Evolutionary conservation across 441 rosid species (phyloP).

Genomic region (Brassica hybrid): DNA sequence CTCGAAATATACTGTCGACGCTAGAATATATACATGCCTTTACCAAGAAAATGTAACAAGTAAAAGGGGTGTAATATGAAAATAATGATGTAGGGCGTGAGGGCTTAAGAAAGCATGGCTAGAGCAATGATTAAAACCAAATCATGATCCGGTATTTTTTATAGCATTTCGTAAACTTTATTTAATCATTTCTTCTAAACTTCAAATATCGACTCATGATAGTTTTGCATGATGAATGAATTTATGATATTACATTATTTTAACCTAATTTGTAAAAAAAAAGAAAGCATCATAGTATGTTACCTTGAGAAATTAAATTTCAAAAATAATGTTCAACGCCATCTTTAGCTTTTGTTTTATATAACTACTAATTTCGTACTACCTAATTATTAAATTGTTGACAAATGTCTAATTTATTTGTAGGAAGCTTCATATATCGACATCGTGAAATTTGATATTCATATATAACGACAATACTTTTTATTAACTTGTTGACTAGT

Average conservation of each 20-base stretch:
- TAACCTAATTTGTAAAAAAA: background rate
- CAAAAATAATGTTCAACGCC: background rate
- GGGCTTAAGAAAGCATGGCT: constrained; percentile 40
- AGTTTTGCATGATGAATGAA: background rate
- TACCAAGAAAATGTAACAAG: constrained; percentile 22
- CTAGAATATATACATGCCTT: constrained; percentile 8
- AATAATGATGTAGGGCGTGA: constrained; percentile 41
- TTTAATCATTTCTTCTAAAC: constrained; percentile 28
- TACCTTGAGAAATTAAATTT: background rate
- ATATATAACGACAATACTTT: background rate
- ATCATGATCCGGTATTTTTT: constrained; percentile 31
- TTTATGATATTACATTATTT: background rate
- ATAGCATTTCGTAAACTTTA: constrained; percentile 23
- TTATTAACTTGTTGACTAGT: background rate
- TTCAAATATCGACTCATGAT: constrained; percentile 7
- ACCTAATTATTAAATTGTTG: background rate
- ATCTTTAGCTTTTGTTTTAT: background rate
- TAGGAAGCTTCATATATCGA: constrained; percentile 1
- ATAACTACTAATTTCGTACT: background rate
- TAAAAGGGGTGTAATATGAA: constrained; percentile 5
- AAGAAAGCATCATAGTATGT: background rate
- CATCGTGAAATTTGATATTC: background rate
- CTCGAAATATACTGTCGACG: background rate
- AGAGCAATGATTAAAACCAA: constrained; percentile 40
- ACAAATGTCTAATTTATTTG: background rate